These are phyloP conservation scores for Candida xiaguanensis DNA, from an alignment of 805 yeast genomes.

Conservation along the genomic window DNA sequence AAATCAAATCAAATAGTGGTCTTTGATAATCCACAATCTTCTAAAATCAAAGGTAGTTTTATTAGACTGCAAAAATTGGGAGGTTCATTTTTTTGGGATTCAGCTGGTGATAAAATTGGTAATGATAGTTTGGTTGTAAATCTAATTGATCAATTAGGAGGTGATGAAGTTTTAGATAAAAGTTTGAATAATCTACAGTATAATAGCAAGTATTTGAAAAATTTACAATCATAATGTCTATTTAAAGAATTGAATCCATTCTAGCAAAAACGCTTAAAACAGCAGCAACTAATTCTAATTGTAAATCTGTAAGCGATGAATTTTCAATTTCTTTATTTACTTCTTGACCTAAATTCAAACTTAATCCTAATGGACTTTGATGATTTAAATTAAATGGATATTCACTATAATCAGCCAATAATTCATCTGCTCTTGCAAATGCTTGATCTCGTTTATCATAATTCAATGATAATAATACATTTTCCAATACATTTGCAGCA, in stretches of 20 bases:
- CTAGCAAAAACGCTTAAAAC: slow-evolving; percentile 85
- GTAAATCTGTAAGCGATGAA: slow-evolving; percentile 53
- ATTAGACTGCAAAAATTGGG: slow-evolving; percentile 49
- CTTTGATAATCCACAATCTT: slow-evolving; percentile 64
- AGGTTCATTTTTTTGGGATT: slow-evolving; percentile 97
- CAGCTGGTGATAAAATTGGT: slow-evolving; percentile 48
- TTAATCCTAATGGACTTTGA: slow-evolving; percentile 63
- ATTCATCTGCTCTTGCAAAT: slow-evolving; percentile 89
- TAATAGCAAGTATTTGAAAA: slow-evolving; percentile 13
- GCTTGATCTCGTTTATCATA: slow-evolving; percentile 92
- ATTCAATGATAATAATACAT: slow-evolving; percentile 69
- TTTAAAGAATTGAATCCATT: slow-evolving; percentile 80
- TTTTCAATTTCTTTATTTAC: slow-evolving; percentile 49
- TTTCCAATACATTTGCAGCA: slow-evolving; percentile 95
- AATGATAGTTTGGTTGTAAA: slow-evolving; percentile 40
- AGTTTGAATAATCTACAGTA: slow-evolving; percentile 14
- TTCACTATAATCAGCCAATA: slow-evolving; percentile 75
- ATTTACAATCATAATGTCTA: slow-evolving; percentile 1
- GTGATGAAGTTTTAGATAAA: slow-evolving; percentile 15
- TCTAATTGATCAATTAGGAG: slow-evolving; percentile 42
- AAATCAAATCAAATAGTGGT: slow-evolving; percentile 41
- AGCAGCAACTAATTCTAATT: slow-evolving; percentile 87
- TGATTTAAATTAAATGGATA: slow-evolving; percentile 67
- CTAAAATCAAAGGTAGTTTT: slow-evolving; percentile 56
- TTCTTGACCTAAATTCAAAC: slow-evolving; percentile 64